Conservation (phyloP, 2,329 filamentous ascomycete genomes). For the Verticillium tricorpus region DNA sequence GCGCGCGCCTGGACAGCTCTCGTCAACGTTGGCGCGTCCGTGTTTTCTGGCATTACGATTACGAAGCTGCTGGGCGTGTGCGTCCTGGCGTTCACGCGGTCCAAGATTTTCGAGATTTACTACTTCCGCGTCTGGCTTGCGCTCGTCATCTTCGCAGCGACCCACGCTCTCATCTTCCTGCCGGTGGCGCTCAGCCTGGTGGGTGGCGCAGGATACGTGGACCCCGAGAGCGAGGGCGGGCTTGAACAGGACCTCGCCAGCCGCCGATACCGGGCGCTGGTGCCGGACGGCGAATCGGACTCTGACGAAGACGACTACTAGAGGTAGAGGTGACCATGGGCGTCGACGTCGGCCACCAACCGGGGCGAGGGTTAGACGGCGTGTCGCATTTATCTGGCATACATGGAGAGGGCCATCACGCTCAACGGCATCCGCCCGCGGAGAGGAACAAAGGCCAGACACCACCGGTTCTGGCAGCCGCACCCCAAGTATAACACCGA, state of each 20-base stretch:
- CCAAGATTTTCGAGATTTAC: slow-evolving; percentile 99
- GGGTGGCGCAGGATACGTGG: slow-evolving; percentile 83
- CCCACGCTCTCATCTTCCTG: slow-evolving; percentile 85
- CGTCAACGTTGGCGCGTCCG: slow-evolving; percentile 89
- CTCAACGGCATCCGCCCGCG: too few relatives aligned
- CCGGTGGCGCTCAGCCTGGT: slow-evolving; percentile 83
- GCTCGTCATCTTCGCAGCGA: slow-evolving; percentile 81
- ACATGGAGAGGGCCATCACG: too few relatives aligned
- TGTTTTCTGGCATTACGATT: slow-evolving; percentile 93
- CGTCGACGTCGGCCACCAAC: too few relatives aligned
- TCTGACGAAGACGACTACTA: slow-evolving; percentile 66
- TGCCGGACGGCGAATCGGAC: slow-evolving; percentile 72
- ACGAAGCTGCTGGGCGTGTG: slow-evolving; percentile 91
- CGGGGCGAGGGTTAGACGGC: too few relatives aligned
- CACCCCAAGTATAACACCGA: too few relatives aligned
- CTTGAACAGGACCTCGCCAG: slow-evolving; percentile 84
- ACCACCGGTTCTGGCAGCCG: too few relatives aligned
- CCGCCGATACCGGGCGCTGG: slow-evolving; percentile 69
- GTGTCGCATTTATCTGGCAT: too few relatives aligned
- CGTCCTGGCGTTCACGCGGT: slow-evolving; percentile 89
- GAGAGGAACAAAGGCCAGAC: too few relatives aligned
- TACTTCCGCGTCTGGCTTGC: slow-evolving; percentile 97
- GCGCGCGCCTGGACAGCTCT: slow-evolving; percentile 88
- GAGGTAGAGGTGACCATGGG: slow-evolving; percentile 17
- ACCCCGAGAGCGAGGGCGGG: slow-evolving; percentile 82